Evolutionary conservation across 148 eudicot genomes (phyloP).

Genomic region (Cornus florida): DNA sequence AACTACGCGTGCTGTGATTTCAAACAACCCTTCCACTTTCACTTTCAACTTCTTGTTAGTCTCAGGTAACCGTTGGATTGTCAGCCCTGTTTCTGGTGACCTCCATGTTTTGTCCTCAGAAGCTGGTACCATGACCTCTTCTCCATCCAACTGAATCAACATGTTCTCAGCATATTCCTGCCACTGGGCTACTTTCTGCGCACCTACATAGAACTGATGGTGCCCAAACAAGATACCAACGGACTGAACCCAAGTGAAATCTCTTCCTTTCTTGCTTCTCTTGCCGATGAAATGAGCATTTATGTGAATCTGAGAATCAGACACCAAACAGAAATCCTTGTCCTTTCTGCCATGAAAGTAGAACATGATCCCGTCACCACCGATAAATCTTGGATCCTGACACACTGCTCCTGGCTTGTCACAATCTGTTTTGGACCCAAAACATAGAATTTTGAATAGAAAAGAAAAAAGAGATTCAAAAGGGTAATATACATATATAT

Average conservation of each 20-base stretch:
- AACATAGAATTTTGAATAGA: neutral
- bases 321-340: constrained; percentile 17
- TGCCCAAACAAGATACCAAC: constrained; percentile 17
- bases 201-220: constrained; percentile 16
- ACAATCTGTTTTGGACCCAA: constrained; percentile 11
- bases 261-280: constrained; percentile 21
- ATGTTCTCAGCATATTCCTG: constrained; percentile 8
- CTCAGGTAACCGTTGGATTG: neutral
- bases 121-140: constrained; percentile 2
- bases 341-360: constrained; percentile 24
- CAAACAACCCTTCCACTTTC: constrained; percentile 5
- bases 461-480: neutral
- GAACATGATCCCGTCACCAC: constrained; percentile 18
- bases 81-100: neutral
- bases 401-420: constrained; percentile 27
- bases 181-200: constrained; percentile 10
- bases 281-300: constrained; percentile 24
- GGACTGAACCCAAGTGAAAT: constrained; percentile 28
- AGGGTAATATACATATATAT: too few species aligned
- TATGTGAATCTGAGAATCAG: constrained; percentile 14
- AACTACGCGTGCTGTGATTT: constrained; percentile 7
- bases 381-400: constrained; percentile 21
- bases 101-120: constrained; percentile 7
- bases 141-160: constrained; percentile 14
- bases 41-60: constrained; percentile 10